A percentile compares a stretch with the other conserved stretches of the same genome.
Evolutionary conservation across 2,329 filamentous ascomycete genomes (phyloP).

Genomic region (Colletotrichum chrysophilum): DNA sequence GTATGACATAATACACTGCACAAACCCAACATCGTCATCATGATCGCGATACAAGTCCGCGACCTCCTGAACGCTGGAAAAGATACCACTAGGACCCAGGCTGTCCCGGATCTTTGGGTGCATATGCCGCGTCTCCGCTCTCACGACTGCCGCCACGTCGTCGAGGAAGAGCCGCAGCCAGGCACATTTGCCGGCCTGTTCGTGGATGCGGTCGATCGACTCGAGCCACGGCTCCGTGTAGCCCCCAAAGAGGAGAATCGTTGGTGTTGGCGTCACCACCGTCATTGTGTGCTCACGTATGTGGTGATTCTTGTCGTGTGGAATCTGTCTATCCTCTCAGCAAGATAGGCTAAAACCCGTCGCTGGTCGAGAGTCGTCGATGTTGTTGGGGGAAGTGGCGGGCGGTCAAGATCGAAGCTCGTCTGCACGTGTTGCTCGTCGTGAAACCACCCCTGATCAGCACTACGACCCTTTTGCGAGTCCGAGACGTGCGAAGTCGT

Average conservation of each 20-base stretch:
- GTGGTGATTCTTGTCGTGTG: too few species aligned
- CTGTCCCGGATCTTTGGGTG: neutral
- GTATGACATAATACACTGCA: neutral
- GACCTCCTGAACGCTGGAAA: neutral
- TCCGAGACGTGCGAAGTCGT: neutral
- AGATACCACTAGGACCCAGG: neutral
- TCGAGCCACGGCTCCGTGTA: neutral
- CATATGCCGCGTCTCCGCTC: neutral
- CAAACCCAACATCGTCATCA: neutral
- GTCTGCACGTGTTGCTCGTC: neutral
- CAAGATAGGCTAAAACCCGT: neutral
- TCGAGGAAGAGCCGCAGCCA: neutral
- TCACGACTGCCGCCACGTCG: neutral
- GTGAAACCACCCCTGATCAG: neutral
- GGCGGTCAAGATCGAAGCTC: neutral
- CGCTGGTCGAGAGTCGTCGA: neutral
- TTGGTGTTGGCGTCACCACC: conserved; percentile 3
- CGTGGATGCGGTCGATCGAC: neutral
- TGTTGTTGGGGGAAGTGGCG: neutral
- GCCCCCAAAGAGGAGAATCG: neutral
- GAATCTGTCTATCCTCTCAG: neutral
- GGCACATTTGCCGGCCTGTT: neutral
- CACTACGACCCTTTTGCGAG: neutral
- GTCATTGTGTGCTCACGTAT: neutral
- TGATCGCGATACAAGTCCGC: neutral